phyloP scores from a whole-genome alignment of 305 asterid species.

The Fraxinus platypoda region DNA sequence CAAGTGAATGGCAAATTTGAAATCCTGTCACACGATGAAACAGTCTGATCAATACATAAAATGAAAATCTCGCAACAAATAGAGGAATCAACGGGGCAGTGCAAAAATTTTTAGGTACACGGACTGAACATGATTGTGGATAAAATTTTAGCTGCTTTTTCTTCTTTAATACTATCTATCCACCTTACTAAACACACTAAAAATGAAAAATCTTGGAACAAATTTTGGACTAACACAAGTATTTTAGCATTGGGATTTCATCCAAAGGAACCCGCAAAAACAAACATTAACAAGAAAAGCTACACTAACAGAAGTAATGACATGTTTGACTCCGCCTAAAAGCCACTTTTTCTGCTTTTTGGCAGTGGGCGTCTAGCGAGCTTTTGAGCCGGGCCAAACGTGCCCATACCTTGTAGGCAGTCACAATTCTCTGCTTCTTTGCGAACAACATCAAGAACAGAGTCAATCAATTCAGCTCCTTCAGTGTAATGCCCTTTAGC shows the following conservation, averaged over 20 bases:
- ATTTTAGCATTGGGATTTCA: not conserved
- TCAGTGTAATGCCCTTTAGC: constrained; percentile 67
- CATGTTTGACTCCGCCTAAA: not conserved
- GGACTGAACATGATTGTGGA: not conserved
- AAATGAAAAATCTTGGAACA: not conserved
- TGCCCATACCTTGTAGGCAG: constrained; percentile 54
- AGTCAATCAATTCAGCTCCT: constrained; percentile 60
- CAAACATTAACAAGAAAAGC: not conserved
- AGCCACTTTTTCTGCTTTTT: not conserved
- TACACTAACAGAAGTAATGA: not conserved
- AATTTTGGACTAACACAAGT: not conserved
- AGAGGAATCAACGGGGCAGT: not conserved
- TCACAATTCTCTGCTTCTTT: constrained; percentile 68
- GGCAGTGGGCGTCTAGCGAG: not conserved
- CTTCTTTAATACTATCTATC: not conserved
- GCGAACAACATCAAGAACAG: constrained; percentile 66
- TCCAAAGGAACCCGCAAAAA: not conserved
- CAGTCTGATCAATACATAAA: not conserved
- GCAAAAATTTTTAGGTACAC: no score
- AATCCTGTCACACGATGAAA: constrained; percentile 26
- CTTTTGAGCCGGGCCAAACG: not conserved
- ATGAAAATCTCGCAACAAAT: not conserved
- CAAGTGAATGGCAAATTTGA: constrained; percentile 42
- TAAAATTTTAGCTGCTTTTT: not conserved
- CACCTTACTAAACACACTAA: not conserved